Conservation (phyloP, 441 rosid species). For the Lepidium campestre region DNA sequence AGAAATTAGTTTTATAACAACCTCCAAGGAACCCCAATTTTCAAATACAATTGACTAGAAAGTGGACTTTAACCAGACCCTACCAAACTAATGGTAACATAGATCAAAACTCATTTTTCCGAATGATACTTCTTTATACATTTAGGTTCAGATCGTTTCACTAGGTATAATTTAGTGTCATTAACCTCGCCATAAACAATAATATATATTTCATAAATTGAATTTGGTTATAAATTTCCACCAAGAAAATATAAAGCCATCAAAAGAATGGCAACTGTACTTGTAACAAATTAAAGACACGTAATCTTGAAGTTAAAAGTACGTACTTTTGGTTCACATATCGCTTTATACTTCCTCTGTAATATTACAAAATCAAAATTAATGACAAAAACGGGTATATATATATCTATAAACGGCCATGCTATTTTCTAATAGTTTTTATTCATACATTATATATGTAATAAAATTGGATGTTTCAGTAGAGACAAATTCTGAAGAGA, state of each 20-base stretch:
- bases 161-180: neutral
- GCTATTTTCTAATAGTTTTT: neutral
- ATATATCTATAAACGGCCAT: slow-evolving; percentile 5
- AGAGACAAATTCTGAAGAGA: slow-evolving; percentile 22
- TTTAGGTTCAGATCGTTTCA: neutral
- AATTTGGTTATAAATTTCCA: neutral
- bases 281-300: slow-evolving; percentile 17
- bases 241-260: neutral
- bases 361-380: slow-evolving; percentile 15
- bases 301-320: slow-evolving; percentile 15
- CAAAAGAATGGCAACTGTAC: neutral
- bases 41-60: neutral
- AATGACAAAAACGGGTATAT: slow-evolving; percentile 14
- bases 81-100: neutral
- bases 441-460: slow-evolving; percentile 16
- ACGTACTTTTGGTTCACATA: slow-evolving; percentile 24
- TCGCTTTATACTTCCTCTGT: slow-evolving; percentile 10
- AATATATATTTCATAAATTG: neutral
- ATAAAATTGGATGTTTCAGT: slow-evolving; percentile 21
- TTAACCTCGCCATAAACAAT: neutral
- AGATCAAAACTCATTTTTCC: neutral
- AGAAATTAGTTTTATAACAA: neutral
- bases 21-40: neutral
- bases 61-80: neutral
- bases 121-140: neutral